phyloP scores from a whole-genome alignment of 257 asterid species.

The Lycium barbarum region DNA sequence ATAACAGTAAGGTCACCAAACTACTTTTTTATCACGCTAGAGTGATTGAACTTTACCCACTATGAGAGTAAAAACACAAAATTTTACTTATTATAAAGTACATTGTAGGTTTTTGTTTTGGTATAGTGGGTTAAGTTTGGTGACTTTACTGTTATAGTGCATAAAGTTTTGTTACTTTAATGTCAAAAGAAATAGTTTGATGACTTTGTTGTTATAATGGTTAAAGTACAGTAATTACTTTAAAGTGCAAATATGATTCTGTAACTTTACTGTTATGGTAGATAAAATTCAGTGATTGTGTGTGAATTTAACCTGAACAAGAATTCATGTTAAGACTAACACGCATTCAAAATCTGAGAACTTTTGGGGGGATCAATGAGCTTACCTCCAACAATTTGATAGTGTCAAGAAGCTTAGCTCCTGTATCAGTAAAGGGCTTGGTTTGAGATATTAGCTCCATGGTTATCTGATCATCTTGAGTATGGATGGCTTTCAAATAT shows the following conservation, averaged over 20 bases:
- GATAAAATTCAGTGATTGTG: no score
- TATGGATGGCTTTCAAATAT: slow-evolving; percentile 51
- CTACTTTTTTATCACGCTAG: no score
- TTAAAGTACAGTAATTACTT: no score
- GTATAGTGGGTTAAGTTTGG: background rate
- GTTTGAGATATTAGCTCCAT: slow-evolving; percentile 53
- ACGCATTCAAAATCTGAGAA: no score
- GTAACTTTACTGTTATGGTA: background rate
- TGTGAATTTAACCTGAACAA: no score
- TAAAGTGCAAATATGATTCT: no score
- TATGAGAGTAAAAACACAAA: background rate
- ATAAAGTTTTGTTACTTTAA: no score
- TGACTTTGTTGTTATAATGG: no score
- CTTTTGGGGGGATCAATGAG: no score
- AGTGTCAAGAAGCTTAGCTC: slow-evolving; percentile 58
- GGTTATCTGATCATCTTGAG: slow-evolving; percentile 35
- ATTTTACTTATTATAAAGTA: background rate
- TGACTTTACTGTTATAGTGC: background rate
- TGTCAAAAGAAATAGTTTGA: no score
- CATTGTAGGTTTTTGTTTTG: background rate
- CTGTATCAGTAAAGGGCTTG: slow-evolving; percentile 59
- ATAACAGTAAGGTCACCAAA: background rate
- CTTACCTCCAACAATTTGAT: slow-evolving; percentile 44
- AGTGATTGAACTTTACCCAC: background rate
- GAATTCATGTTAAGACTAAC: no score